phyloP scores from a whole-genome alignment of 768 basidiomycete genomes.

The Suillus americanus region DNA sequence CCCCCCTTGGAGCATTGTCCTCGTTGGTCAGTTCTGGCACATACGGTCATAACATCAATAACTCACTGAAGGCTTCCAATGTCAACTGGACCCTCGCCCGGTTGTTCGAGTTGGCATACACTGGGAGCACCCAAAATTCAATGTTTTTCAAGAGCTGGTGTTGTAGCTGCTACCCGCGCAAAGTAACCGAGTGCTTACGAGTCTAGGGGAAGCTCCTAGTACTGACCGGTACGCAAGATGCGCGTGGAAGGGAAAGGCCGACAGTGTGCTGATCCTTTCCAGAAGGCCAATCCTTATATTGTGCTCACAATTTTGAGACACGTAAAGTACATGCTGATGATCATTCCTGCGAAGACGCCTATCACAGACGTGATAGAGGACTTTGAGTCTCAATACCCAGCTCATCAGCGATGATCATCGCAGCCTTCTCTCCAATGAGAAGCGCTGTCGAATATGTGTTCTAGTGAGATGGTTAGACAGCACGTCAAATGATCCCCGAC shows the following conservation, averaged over 20 bases:
- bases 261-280: not conserved
- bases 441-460: slow-evolving; percentile 43
- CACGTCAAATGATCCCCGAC: not conserved
- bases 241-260: not conserved
- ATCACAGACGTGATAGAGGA: not conserved
- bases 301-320: not conserved
- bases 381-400: slow-evolving; percentile 28
- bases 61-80: too few relatives aligned
- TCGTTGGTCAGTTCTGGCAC: too few relatives aligned
- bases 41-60: not conserved
- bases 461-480: slow-evolving; percentile 3
- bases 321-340: not conserved
- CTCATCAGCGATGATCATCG: slow-evolving; percentile 55
- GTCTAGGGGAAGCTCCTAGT: not conserved
- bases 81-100: not conserved
- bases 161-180: not conserved
- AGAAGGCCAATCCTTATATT: not conserved
- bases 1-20: too few relatives aligned
- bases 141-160: not conserved
- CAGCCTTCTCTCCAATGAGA: slow-evolving; percentile 55
- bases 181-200: not conserved
- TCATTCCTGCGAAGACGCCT: not conserved
- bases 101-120: not conserved
- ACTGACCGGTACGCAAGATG: not conserved
- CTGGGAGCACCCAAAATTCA: too few relatives aligned